Percentiles rank a stretch among this genome's conserved stretches.
phyloP scores from a whole-genome alignment of 495 filamentous ascomycete genomes.

The Neurospora sp. region DNA sequence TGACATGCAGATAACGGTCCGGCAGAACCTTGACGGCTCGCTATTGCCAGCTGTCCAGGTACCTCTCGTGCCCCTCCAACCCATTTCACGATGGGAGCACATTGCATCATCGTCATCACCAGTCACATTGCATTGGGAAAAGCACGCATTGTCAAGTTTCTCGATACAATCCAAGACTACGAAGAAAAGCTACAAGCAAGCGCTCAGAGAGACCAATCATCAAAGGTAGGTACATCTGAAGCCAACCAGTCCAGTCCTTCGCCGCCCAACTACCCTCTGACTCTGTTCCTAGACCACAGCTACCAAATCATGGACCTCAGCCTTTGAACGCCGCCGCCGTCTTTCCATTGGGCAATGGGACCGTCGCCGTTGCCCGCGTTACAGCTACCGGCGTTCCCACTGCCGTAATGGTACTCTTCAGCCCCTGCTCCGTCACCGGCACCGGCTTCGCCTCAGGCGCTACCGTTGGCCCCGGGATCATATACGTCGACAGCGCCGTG shows the following conservation, averaged over 20 bases:
- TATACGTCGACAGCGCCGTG: conserved; percentile 37
- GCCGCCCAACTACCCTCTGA: background rate
- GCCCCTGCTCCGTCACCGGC: conserved; percentile 6
- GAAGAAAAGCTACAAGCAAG: too few species aligned
- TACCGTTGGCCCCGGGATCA: conserved; percentile 42
- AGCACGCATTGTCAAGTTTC: background rate
- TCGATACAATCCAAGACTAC: background rate
- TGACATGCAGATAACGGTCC: background rate
- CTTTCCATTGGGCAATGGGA: conserved; percentile 2
- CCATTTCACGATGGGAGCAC: background rate
- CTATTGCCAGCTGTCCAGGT: background rate
- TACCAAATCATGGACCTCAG: background rate
- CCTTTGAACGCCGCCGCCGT: background rate
- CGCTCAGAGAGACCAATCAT: background rate
- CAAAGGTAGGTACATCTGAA: background rate
- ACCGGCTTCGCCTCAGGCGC: conserved; percentile 26
- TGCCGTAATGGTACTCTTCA: conserved; percentile 1
- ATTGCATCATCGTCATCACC: background rate
- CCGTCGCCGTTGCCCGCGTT: conserved; percentile 9
- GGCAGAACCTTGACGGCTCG: background rate
- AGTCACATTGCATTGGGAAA: background rate
- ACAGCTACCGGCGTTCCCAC: conserved; percentile 20
- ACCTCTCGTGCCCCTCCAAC: background rate
- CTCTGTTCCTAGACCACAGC: background rate
- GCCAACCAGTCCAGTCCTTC: background rate